A percentile compares a stretch with the other conserved stretches of the same genome.
phyloP scores from a whole-genome alignment of 495 filamentous ascomycete species.

The Letharia lupina region DNA sequence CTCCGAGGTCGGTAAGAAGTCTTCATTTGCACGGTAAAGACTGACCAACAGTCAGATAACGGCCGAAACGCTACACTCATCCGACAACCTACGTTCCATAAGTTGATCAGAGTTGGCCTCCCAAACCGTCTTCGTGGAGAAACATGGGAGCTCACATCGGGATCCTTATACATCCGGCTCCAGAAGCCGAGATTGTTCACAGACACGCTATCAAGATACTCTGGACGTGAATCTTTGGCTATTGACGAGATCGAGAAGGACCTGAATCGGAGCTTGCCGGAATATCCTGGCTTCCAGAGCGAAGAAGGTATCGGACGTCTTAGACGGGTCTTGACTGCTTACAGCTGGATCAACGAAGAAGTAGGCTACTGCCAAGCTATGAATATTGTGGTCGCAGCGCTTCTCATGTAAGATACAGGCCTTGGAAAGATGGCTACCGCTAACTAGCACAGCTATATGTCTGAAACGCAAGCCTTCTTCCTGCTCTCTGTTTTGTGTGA shows the following conservation, averaged over 20 bases:
- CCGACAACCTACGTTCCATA: conserved; percentile 94
- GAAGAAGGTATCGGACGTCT: conserved; percentile 90
- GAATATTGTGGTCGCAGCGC: conserved; percentile 95
- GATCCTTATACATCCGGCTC: conserved; percentile 78
- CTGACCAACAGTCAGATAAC: conserved; percentile 53
- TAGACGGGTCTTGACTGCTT: conserved; percentile 83
- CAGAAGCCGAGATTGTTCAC: conserved; percentile 74
- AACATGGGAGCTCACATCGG: conserved; percentile 90
- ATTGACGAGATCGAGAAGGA: conserved; percentile 99
- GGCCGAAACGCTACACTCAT: conserved; percentile 87
- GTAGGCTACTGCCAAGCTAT: conserved; percentile 98
- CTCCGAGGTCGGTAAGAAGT: conserved; percentile 51
- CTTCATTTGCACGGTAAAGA: neutral
- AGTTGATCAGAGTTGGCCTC: conserved; percentile 88
- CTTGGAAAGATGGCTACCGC: conserved; percentile 5
- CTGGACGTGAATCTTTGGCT: conserved; percentile 77
- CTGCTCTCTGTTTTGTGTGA: conserved; percentile 88
- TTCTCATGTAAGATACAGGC: conserved; percentile 62
- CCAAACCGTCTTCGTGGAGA: conserved; percentile 90
- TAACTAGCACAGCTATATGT: conserved; percentile 68
- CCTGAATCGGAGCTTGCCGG: conserved; percentile 86
- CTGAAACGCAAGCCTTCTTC: conserved; percentile 92
- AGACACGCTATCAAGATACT: conserved; percentile 74
- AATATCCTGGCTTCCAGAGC: conserved; percentile 95
- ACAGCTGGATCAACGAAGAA: conserved; percentile 90